Evolutionary conservation across 345 rosid species (phyloP).

Genomic region (Hibiscus syriacus): DNA sequence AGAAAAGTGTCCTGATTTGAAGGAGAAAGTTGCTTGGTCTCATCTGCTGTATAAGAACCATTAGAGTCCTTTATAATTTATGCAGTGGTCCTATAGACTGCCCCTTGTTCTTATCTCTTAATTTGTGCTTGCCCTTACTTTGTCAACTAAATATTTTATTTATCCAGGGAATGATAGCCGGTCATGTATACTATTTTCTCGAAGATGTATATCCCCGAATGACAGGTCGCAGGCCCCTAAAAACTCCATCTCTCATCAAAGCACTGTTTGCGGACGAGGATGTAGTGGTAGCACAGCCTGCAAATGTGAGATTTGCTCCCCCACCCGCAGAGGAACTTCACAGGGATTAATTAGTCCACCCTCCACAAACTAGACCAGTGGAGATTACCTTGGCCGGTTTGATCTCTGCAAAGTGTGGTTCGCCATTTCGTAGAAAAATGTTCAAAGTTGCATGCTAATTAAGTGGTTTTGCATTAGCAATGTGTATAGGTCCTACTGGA

Average conservation of each 20-base stretch:
- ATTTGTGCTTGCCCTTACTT: neutral
- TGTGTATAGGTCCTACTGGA: slow-evolving; percentile 9
- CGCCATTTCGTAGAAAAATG: neutral
- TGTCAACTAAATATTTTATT: neutral
- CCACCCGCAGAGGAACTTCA: slow-evolving; percentile 63
- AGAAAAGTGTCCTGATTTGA: neutral
- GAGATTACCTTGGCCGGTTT: neutral
- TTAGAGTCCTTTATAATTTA: neutral
- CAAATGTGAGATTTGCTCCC: slow-evolving; percentile 70
- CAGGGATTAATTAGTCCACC: slow-evolving; percentile 48
- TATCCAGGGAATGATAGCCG: slow-evolving; percentile 94
- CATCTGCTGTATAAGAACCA: neutral
- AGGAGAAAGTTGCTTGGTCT: neutral
- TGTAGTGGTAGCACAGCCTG: slow-evolving; percentile 69
- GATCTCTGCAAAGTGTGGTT: slow-evolving; percentile 1
- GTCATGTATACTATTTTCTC: slow-evolving; percentile 93
- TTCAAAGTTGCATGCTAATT: neutral
- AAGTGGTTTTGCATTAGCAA: neutral
- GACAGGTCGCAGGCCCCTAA: slow-evolving; percentile 73
- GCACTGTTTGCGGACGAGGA: slow-evolving; percentile 78
- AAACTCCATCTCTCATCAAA: slow-evolving; percentile 73
- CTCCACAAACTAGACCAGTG: neutral
- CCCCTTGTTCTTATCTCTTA: neutral
- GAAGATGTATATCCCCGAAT: slow-evolving; percentile 88
- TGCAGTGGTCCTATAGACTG: neutral